phyloP scores from a whole-genome alignment of 768 basidiomycete genomes.

The Hydnomerulius pinastri region DNA sequence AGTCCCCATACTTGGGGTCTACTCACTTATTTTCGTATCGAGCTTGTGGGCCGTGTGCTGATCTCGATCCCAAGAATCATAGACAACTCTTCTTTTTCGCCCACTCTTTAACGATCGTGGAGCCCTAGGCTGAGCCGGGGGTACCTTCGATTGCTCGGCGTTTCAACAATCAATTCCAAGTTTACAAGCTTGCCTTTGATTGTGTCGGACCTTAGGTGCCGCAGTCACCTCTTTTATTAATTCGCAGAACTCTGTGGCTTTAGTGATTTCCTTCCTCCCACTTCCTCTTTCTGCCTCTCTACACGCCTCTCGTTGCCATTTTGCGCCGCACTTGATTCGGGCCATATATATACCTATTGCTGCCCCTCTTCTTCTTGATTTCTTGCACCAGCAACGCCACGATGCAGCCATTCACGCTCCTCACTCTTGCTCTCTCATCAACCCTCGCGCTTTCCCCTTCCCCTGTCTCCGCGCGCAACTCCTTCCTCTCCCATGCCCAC shows the following conservation, averaged over 20 bases:
- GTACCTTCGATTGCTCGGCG: conserved; percentile 15
- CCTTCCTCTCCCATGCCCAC: conserved; percentile 49
- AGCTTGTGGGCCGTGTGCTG: conserved; percentile 5
- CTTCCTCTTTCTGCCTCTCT: neutral
- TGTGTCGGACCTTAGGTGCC: conserved; percentile 14
- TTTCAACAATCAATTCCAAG: conserved; percentile 19
- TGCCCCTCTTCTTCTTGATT: conserved; percentile 1
- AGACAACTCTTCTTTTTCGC: conserved; percentile 9
- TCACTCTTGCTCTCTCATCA: conserved; percentile 34
- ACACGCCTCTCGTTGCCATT: neutral
- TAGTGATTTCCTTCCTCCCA: neutral
- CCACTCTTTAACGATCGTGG: conserved; percentile 9
- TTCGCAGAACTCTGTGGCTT: conserved; percentile 11
- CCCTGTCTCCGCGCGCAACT: conserved; percentile 23
- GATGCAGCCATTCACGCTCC: conserved; percentile 30
- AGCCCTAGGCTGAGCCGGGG: conserved; percentile 17
- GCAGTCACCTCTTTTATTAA: conserved; percentile 11
- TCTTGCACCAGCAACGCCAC: conserved; percentile 4
- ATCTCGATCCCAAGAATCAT: conserved; percentile 8
- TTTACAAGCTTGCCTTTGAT: neutral
- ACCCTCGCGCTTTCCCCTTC: conserved; percentile 26
- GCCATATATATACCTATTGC: neutral
- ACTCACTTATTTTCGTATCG: conserved; percentile 7
- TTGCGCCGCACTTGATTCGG: neutral
- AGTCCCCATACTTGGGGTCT: neutral